These are phyloP conservation scores for Harringtonia lauricola DNA, from an alignment of 2,329 filamentous ascomycete genomes.

Conservation along the genomic window DNA sequence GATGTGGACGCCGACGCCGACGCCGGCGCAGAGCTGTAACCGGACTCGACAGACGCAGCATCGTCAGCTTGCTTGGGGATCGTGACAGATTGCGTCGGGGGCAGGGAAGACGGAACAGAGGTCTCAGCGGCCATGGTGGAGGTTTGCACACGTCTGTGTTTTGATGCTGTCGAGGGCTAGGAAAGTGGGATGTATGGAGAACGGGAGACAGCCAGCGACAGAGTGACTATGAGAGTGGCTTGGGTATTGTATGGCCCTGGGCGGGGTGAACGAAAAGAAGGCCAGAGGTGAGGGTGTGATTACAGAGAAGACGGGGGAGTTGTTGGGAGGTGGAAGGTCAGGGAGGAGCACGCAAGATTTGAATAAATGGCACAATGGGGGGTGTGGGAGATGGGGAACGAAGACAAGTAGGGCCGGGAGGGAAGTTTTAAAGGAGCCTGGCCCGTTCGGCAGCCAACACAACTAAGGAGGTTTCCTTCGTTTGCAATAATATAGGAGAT, in stretches of 20 bases:
- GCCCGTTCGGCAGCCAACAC: not conserved
- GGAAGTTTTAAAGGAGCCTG: not conserved
- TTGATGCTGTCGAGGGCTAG: too few species aligned
- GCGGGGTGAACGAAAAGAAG: not conserved
- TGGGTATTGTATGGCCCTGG: not conserved
- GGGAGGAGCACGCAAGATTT: not conserved
- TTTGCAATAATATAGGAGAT: too few species aligned
- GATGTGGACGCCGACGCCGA: slow-evolving; percentile 43
- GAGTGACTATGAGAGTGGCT: not conserved
- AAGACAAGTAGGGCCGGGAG: not conserved
- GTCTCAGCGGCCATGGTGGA: not conserved
- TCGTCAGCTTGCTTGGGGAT: slow-evolving; percentile 29
- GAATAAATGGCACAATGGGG: too few species aligned
- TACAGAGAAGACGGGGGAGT: too few species aligned
- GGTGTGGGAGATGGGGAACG: not conserved
- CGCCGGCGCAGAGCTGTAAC: slow-evolving; percentile 58
- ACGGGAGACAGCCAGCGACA: not conserved
- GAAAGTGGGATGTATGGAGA: not conserved
- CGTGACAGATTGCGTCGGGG: slow-evolving; percentile 6
- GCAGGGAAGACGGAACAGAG: not conserved
- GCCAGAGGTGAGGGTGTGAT: too few species aligned
- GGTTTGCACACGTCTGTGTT: not conserved
- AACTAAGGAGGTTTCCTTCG: too few species aligned
- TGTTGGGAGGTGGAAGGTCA: too few species aligned
- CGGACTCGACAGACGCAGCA: slow-evolving; percentile 56